Base-by-base conservation (phyloP, 495 filamentous ascomycete species). In the Penicillium coprophilum region DNA sequence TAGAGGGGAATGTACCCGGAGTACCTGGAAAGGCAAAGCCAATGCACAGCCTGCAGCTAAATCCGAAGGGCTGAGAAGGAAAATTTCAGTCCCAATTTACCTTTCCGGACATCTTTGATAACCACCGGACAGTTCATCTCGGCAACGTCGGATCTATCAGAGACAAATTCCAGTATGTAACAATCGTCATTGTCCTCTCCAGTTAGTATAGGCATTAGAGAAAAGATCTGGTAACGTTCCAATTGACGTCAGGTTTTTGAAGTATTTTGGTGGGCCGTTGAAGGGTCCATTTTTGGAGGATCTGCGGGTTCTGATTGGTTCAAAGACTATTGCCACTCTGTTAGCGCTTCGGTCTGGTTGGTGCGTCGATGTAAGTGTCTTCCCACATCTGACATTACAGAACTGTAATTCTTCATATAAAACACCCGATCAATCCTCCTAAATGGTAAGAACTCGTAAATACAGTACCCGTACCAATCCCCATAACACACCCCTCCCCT, bases 341-440 rank as follows among this genome's bases (percentile, higher is more conserved):
- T 68, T 57, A 47, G 36, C 38, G 57, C 41, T 23, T 46, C 4
- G 11, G 23, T 41, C 31, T 66, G 62, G 45, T 60, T 72, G 68
- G 68, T 69, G 70, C 68, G 65, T 75, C 69, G 71, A 60, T 47
- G 56, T 65, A 64, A 19, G 62, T 53, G 62, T 21, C 54, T 36
- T 44, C 23, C 17, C n/a, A 46, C n/a, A 13, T 13, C 12, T 47
- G 31, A 32, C 46, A 30, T 11, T 39, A 46, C n/a, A 7, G 32
- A 21, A 60, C 60, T 17, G 20, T 46, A 46, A 43, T n/a, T 19
- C 21, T 51, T 32, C 48, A 39, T 19, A 12, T 3, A n/a, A 2
- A n/a, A 28, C 38, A 31, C 19, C 17, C 1, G 1, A 40, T 20
- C 7, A 6, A 3, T 10, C 28, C 41, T 32, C 38, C 43, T n/a